Base-by-base conservation (phyloP, 2,329 filamentous ascomycete genomes). In the Daldinia sp. region DNA sequence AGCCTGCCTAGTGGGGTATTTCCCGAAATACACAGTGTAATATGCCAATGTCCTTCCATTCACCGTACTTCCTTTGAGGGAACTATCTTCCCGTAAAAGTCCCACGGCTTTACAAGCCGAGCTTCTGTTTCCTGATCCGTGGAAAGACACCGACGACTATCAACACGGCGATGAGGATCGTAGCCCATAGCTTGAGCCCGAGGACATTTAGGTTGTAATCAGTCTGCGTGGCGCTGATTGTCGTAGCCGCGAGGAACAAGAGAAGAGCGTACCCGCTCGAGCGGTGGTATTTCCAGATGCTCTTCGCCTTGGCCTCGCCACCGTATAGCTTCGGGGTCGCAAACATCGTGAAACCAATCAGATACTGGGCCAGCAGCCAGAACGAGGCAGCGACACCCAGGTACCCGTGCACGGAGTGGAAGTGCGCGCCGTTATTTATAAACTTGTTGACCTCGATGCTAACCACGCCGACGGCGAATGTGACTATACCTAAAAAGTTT, bases 211-310 rank as follows among this genome's bases (percentile, higher is more conserved):
- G 74, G 72, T 90, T 93, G 77, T 90, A 97, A 30, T 84, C 82
- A 1, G 94, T 97, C 78, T 88, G 83, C 2, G 89, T 92, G 1
- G 94, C 92, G 21, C 90, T 89, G 49, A 85, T 80, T 35, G 96
- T 84, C 0, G 94, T 95, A 8, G 86, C 87, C 64, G 96, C 78
- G 64, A 94, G 82, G 70, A 96, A 72, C 51, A 89, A 73, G 55
- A 94, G 78, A 61, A 94, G 80, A 6, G 87, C 68, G 74, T 99
- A 98, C 1, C 94, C 95, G 19, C 83, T 84, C 55, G 85, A 79
- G 27, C 94, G 87, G 76, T 98, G 95, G 72, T 94, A 97, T 78
- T 96, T 97, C 83, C 94, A 98, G 39, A 97, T 76, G 21, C 82
- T 82, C 83, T 94, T 96, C 17, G 93, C 94, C 2, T 87, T 88